Evolutionary conservation across 2,329 filamentous ascomycete species (phyloP), one percentile per base, ranked within the genome.

Genomic region (Fusarium cicatricum): DNA sequence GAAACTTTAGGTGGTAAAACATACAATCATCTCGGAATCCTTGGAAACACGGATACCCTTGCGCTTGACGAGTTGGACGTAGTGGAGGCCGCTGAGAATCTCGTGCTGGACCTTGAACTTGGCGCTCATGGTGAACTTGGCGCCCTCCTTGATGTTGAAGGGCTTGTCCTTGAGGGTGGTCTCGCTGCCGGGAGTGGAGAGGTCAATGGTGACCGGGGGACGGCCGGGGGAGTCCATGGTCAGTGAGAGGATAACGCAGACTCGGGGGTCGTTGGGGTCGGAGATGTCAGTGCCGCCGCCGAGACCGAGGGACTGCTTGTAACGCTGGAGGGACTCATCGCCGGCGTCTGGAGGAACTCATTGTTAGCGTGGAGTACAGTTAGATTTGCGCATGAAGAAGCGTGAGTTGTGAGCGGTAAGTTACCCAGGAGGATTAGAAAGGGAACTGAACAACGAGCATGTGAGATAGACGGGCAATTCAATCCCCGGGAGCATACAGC

Each of bases 61-160:
- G 69, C 93, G 85, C 84, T 95, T 96, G 60, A 97, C 90, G 34
- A 92, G 85, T 80, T 99, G 95, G 53, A 99, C 85, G 76, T 98
- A 99, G 80, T 97, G 96, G 73, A 99, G 80, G 39, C 95, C 95
- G 69, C 91, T 95, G 50, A 98, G 85, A 65, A 99, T 94, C 78
- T 98, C 90, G 75, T 97, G 92, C 82, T 99, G 92, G 39, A 99
- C 95, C 80, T 93, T 90, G 84, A 98, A 99, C 60, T 86, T 86
- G 54, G 90, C 93, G 74, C 90, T 92, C 91, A 98, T 98, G 77
- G 90, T 91, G 81, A 98, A 99, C 68, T 87, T 90, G 68, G 90
- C 86, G 50, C 92, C 92, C 78, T 98, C 95, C 84, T 98, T 99
- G 82, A 99, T 97, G 73, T 86, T 94, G 82, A 99, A 99, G 12